Conservation (phyloP, 2,329 filamentous ascomycete species). For the Aspergillus puulaauensis region DNA sequence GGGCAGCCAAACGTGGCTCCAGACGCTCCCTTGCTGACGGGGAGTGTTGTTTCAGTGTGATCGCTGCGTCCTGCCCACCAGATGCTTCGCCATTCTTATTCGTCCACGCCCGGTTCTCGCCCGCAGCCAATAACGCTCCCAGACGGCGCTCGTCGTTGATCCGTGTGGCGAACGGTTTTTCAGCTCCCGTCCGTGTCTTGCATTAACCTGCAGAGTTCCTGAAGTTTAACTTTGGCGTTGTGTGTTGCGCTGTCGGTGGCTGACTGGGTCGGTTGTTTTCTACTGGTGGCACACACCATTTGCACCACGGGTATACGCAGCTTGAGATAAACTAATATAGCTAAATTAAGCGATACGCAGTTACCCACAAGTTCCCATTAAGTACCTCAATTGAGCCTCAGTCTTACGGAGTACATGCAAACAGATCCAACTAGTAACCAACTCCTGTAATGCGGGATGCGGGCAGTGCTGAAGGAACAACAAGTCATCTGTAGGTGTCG, state of each 20-base stretch:
- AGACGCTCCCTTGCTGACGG: conserved; percentile 6
- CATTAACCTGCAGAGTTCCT: conserved; percentile 7
- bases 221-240: background rate
- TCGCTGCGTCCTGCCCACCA: background rate
- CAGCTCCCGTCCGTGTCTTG: conserved; percentile 5
- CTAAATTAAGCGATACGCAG: background rate
- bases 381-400: conserved; percentile 13
- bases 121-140: background rate
- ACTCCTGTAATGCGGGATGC: background rate
- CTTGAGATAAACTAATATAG: background rate
- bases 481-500: background rate
- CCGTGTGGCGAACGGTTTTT: conserved; percentile 1
- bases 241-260: background rate
- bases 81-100: conserved; percentile 1
- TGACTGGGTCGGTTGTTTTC: background rate
- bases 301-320: too few relatives aligned
- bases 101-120: conserved; percentile 1
- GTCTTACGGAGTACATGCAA: background rate
- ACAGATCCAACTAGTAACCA: background rate
- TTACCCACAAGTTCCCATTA: background rate
- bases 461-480: background rate
- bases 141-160: background rate
- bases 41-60: background rate
- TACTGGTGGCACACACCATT: background rate
- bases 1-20: conserved; percentile 11